phyloP scores from a whole-genome alignment of 2,329 filamentous ascomycete genomes.

The Fusarium caatingaense region DNA sequence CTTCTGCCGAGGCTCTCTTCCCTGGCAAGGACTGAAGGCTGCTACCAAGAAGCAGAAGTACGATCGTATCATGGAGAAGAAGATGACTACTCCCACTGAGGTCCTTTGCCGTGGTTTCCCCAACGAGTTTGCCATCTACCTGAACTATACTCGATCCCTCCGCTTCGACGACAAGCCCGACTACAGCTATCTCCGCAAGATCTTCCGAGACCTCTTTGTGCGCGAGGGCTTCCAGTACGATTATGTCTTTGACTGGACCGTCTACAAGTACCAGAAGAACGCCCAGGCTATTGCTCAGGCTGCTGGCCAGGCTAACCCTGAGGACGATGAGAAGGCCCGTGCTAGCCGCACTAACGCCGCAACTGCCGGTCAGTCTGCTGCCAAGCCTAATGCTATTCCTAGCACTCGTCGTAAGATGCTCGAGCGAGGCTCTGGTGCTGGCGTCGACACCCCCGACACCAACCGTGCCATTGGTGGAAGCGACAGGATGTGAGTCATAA shows the following conservation, averaged over 20 bases:
- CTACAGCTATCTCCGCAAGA: conserved; percentile 99
- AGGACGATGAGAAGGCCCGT: conserved; percentile 81
- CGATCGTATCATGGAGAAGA: conserved; percentile 99
- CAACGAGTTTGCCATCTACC: conserved; percentile 99
- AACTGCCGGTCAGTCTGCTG: conserved; percentile 71
- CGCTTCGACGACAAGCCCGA: conserved; percentile 99
- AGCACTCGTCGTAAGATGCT: conserved; percentile 87
- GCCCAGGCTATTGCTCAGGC: conserved; percentile 92
- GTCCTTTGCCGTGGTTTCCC: conserved; percentile 99
- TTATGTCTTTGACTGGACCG: conserved; percentile 99
- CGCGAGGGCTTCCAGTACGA: conserved; percentile 99
- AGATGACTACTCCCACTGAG: conserved; percentile 99
- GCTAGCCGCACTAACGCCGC: conserved; percentile 74
- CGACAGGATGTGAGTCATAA: conserved; percentile 94
- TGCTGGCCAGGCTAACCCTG: conserved; percentile 72
- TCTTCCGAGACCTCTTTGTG: conserved; percentile 99
- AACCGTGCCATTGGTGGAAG: conserved; percentile 81
- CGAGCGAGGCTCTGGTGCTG: conserved; percentile 69
- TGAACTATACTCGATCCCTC: conserved; percentile 98
- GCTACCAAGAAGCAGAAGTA: conserved; percentile 99
- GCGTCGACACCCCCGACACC: conserved; percentile 76
- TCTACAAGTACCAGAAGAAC: conserved; percentile 99
- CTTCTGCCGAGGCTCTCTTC: conserved; percentile 98
- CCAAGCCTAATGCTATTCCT: conserved; percentile 79
- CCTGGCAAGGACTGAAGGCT: conserved; percentile 98